Base-by-base conservation (phyloP, 2,329 filamentous ascomycete species). In the Penicillium sp. region DNA sequence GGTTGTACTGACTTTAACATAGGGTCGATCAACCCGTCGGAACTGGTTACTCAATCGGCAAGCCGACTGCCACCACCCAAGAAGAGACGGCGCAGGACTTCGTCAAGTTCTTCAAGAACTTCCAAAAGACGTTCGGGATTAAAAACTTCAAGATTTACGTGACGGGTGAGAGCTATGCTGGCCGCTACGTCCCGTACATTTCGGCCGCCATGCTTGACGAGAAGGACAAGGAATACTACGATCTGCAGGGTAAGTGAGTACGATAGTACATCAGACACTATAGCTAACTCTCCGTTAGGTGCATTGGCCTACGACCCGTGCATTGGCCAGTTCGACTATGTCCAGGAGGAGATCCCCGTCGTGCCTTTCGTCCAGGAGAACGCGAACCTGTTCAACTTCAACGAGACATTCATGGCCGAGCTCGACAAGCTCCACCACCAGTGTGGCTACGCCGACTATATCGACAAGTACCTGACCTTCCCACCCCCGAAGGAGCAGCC, bases 31-130 rank as follows among this genome's bases (percentile, higher is more conserved):
- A 72, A 51, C 75, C 74, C 1, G 75, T 81, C 11, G 79, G 79
- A 27, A 88, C 87, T 0, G 88, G 88, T 13, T 92, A 88, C 67
- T 81, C 84, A 0, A 78, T 81, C 42, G 88, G 88, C 14, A 81
- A 69, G 0, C 79, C 83, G 4, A 88, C 80, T 1, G 87, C 86
- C 14, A 84, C 74, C 0, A 83, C 79, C 54, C 82, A 90, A 58
- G 81, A 85, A 40, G 87, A 91, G 56, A 79, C 85, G 1, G 87
- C 87, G 0, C 70, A 75, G 27, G 82, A 92, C 58, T 90, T 92
- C 67, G 73, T 88, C 18, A 87, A 87, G 44, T 94, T 91, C 73
- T 91, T 86, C 79, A 85, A 86, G 73, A 90, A 90, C 72, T 91
- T 90, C 61, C 73, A 90, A 51, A 76, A 88, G 36, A 84, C 83